phyloP scores from a whole-genome alignment of 371 early-diverging fungal species.

The Mortierella sp. region DNA sequence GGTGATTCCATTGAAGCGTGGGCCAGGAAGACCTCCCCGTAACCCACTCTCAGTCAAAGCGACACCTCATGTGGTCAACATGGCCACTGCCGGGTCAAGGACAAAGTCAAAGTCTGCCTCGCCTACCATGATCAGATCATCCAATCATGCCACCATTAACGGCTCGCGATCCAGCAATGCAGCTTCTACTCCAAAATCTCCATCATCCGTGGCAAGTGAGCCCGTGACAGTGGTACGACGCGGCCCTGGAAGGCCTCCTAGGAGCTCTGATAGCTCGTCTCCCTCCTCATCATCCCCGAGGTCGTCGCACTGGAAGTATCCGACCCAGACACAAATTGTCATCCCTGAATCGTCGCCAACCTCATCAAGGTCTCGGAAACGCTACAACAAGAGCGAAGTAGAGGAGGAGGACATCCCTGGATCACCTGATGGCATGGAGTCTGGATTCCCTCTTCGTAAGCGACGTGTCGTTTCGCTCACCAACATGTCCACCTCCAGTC shows the following conservation, averaged over 20 bases:
- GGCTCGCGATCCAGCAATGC: conserved; percentile 11
- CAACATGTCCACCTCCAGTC: not conserved
- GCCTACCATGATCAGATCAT: conserved; percentile 36
- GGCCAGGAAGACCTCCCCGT: conserved; percentile 55
- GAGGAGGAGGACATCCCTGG: conserved; percentile 31
- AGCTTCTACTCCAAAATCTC: conserved; percentile 25
- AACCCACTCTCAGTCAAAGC: conserved; percentile 20
- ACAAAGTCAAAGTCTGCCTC: conserved; percentile 49
- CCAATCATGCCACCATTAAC: conserved; percentile 9
- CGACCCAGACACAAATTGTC: conserved; percentile 4
- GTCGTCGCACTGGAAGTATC: conserved; percentile 15
- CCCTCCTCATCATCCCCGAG: conserved; percentile 17
- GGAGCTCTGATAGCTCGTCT: conserved; percentile 10
- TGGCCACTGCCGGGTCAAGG: not conserved
- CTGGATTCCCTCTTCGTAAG: conserved; percentile 43
- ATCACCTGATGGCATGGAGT: not conserved
- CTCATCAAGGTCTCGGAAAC: conserved; percentile 40
- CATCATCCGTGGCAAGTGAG: conserved; percentile 17
- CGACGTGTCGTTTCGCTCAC: conserved; percentile 21
- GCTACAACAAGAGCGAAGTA: conserved; percentile 36
- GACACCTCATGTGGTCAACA: conserved; percentile 12
- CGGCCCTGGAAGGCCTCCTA: conserved; percentile 46
- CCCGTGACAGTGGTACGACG: conserved; percentile 11
- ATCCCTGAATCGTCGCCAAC: not conserved
- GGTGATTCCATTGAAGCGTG: conserved; percentile 41